These are phyloP conservation scores for Aspergillus ustus DNA, from an alignment of 2,329 filamentous ascomycete genomes.

Conservation along the genomic window DNA sequence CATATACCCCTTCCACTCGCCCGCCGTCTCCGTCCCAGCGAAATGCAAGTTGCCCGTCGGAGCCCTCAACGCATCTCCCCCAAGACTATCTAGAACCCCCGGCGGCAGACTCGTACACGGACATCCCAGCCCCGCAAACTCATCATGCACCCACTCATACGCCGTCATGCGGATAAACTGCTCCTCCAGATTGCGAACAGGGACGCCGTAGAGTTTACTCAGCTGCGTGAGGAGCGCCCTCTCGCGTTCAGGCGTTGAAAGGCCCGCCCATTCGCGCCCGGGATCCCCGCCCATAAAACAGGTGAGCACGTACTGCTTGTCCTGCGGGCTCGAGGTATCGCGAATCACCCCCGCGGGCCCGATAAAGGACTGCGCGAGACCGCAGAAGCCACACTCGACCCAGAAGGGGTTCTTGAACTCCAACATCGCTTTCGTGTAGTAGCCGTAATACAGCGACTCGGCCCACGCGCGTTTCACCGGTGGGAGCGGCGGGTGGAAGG, in stretches of 20 bases:
- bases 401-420: conserved; percentile 52
- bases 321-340: conserved; percentile 45
- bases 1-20: conserved; percentile 63
- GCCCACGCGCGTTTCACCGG: conserved; percentile 43
- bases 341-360: conserved; percentile 54
- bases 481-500: conserved; percentile 55
- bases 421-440: conserved; percentile 58
- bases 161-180: conserved; percentile 39
- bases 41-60: conserved; percentile 54
- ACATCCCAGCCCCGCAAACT: conserved; percentile 46
- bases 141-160: conserved; percentile 47
- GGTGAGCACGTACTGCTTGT: conserved; percentile 40
- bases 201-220: conserved; percentile 12
- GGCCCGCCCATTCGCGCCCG: conserved; percentile 38
- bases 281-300: conserved; percentile 47
- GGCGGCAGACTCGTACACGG: conserved; percentile 46
- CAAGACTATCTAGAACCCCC: conserved; percentile 41
- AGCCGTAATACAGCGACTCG: conserved; percentile 48
- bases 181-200: neutral
- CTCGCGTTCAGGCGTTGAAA: conserved; percentile 14
- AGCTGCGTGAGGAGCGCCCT: conserved; percentile 22
- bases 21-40: conserved; percentile 59
- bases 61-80: conserved; percentile 40
- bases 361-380: conserved; percentile 50
- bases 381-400: conserved; percentile 51